phyloP scores from a whole-genome alignment of 2,329 filamentous ascomycete genomes.

The Boeremia lycopersici region DNA sequence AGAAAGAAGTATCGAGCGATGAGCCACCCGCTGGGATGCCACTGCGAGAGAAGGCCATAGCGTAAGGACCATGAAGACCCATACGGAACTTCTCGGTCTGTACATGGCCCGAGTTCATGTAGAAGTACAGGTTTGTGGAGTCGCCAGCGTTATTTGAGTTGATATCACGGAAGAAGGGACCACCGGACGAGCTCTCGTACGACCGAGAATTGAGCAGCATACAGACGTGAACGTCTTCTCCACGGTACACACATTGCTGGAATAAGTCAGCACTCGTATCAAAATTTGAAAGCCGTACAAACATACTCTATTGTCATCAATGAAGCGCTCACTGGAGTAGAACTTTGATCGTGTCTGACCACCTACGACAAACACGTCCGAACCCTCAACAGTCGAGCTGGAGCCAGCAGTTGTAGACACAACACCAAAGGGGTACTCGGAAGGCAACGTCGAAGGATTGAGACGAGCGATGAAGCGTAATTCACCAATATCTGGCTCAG shows the following conservation, averaged over 20 bases:
- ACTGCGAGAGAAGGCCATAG: conserved; percentile 64
- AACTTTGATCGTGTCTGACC: conserved; percentile 72
- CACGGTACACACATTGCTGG: conserved; percentile 64
- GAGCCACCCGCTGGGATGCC: conserved; percentile 56
- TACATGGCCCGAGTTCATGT: conserved; percentile 69
- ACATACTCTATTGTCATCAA: conserved; percentile 59
- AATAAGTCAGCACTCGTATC: conserved; percentile 37
- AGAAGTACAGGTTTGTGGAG: conserved; percentile 67
- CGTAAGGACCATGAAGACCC: conserved; percentile 70
- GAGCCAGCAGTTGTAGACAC: conserved; percentile 61
- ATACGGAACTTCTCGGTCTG: conserved; percentile 65
- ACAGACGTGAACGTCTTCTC: conserved; percentile 62
- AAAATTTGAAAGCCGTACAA: not conserved
- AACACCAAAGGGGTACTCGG: conserved; percentile 45
- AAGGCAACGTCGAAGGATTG: conserved; percentile 50
- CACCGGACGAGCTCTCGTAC: conserved; percentile 68
- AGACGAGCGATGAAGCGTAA: conserved; percentile 69
- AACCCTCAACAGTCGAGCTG: conserved; percentile 61
- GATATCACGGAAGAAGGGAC: conserved; percentile 68
- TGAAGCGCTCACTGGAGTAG: conserved; percentile 72
- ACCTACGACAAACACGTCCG: conserved; percentile 60
- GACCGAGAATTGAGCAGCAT: conserved; percentile 61
- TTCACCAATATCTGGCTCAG: conserved; percentile 53
- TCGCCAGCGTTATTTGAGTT: conserved; percentile 67
- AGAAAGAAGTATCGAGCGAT: conserved; percentile 62